Conservation (phyloP, 257 asterid species). For the Jaltomata sinuosa region DNA sequence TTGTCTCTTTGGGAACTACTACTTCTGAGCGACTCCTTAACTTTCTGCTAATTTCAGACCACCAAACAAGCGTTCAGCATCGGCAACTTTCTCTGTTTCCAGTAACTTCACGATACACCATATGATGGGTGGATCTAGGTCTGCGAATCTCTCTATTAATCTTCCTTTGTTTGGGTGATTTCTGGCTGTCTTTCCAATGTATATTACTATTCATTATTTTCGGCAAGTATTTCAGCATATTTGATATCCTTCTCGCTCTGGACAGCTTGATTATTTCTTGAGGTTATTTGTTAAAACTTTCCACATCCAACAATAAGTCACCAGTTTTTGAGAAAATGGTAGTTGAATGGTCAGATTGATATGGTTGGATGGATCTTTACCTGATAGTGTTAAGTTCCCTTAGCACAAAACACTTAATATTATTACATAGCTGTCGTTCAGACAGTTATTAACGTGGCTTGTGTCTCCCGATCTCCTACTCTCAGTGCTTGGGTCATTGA, state of each 20-base stretch:
- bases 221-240: not conserved
- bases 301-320: not conserved
- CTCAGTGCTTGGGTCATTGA: not conserved
- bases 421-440: not conserved
- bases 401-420: not conserved
- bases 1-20: not conserved
- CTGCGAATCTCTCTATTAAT: not conserved
- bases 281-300: not conserved
- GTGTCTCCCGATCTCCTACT: not conserved
- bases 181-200: not conserved
- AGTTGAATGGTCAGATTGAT: not conserved
- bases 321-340: not conserved
- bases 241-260: not conserved
- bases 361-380: not conserved
- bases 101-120: not conserved
- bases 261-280: not conserved
- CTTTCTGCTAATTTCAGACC: not conserved
- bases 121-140: not conserved
- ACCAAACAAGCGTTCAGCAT: not conserved
- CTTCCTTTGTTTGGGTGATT: not conserved
- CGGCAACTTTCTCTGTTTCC: not conserved
- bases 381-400: not conserved
- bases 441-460: not conserved
- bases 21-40: not conserved
- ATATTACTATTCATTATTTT: not conserved